Conservation (phyloP, 768 basidiomycete species). For the Megacollybia marginata region DNA sequence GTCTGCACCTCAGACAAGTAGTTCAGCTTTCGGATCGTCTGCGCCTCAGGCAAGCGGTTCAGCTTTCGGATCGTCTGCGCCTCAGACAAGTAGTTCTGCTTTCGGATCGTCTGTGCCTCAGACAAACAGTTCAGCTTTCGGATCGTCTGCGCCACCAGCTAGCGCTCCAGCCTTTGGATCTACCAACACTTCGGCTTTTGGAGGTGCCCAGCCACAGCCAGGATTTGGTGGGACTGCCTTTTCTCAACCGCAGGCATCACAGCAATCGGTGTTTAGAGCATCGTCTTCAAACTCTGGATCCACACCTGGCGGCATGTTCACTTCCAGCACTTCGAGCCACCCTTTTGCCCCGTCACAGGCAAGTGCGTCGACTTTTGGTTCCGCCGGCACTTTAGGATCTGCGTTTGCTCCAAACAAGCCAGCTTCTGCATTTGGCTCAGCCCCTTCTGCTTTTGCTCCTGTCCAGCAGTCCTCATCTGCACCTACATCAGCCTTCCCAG, state of each 20-base stretch:
- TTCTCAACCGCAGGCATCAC: constrained; percentile 1
- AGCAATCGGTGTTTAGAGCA: constrained; percentile 16
- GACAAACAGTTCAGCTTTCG: constrained; percentile 8
- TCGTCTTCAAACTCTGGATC: too few relatives aligned
- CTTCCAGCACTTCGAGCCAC: too few relatives aligned
- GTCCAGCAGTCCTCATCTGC: constrained; percentile 5
- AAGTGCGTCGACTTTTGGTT: too few relatives aligned
- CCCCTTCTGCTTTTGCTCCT: constrained; percentile 12
- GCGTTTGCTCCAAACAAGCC: constrained; percentile 5
- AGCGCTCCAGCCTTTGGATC: constrained; percentile 18
- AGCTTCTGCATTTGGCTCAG: constrained; percentile 2
- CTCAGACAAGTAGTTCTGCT: constrained; percentile 13
- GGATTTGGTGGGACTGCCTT: not conserved
- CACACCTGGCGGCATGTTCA: too few relatives aligned
- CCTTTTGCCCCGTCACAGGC: too few relatives aligned
- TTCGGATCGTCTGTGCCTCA: constrained; percentile 15
- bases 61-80: constrained; percentile 6
- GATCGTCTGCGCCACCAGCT: constrained; percentile 3
- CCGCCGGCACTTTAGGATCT: not conserved
- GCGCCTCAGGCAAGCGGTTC: not conserved
- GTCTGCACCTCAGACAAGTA: constrained; percentile 4
- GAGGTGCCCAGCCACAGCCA: constrained; percentile 4
- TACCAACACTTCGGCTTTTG: constrained; percentile 3
- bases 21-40: constrained; percentile 22
- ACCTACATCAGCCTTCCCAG: constrained; percentile 2